phyloP scores from a whole-genome alignment of 108 stramenopile genomes.

The Cyclostephanos tholiformis region DNA sequence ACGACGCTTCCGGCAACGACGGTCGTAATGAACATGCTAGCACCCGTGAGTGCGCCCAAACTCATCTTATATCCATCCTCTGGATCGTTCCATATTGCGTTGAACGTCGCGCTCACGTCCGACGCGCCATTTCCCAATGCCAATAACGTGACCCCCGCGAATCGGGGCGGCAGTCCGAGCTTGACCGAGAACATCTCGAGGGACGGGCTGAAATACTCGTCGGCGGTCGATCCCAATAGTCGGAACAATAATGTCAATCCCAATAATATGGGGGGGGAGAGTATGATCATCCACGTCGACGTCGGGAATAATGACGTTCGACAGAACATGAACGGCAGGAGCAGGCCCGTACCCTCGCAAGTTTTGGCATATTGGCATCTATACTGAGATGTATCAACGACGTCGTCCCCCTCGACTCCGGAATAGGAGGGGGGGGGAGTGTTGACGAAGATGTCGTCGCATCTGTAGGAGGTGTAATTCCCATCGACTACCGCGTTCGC shows the following conservation, averaged over 20 bases:
- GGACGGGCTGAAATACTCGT: conserved; percentile 93
- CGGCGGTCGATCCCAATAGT: conserved; percentile 92
- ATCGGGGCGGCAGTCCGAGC: conserved; percentile 89
- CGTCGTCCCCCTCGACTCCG: not conserved
- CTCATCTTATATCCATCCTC: conserved; percentile 83
- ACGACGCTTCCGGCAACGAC: conserved; percentile 85
- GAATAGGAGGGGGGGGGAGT: conserved; percentile 14
- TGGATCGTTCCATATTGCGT: conserved; percentile 70
- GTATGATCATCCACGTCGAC: conserved; percentile 44
- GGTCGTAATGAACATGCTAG: conserved; percentile 90
- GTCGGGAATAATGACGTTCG: conserved; percentile 30
- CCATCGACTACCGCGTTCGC: conserved; percentile 13
- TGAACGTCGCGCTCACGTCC: conserved; percentile 92
- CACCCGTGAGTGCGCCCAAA: conserved; percentile 94
- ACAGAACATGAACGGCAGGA: conserved; percentile 77
- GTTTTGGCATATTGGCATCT: conserved; percentile 76
- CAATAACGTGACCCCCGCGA: conserved; percentile 95
- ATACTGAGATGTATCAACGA: not conserved
- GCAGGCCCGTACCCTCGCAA: conserved; percentile 65
- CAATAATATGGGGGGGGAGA: conserved; percentile 65
- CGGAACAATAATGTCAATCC: conserved; percentile 85
- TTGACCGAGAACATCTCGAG: conserved; percentile 88
- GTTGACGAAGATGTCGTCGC: conserved; percentile 30
- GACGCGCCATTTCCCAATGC: conserved; percentile 98
- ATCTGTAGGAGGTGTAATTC: conserved; percentile 31